Conservation (phyloP, 345 rosid genomes). For the Corchorus capsularis region DNA sequence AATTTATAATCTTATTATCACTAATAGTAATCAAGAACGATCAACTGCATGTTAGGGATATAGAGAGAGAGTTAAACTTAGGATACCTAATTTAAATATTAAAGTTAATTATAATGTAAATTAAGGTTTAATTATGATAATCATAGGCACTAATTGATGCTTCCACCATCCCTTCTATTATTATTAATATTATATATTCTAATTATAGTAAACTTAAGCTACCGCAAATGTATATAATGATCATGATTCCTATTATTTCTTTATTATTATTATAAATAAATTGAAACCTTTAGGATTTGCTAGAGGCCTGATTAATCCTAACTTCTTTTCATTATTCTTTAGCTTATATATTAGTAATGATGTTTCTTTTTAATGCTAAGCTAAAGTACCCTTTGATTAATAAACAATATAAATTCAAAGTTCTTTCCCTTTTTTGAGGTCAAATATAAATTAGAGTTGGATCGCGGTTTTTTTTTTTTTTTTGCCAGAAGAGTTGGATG, state of each 20-base stretch:
- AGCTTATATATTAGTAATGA: not conserved
- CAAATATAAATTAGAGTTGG: too few relatives aligned
- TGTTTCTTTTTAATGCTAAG: not conserved
- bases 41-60: not conserved
- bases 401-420: not conserved
- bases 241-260: not conserved
- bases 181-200: too few relatives aligned
- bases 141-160: conserved; percentile 2
- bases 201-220: not conserved
- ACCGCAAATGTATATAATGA: not conserved
- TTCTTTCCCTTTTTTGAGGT: too few relatives aligned
- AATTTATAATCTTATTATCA: too few relatives aligned
- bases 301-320: not conserved
- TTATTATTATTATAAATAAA: not conserved
- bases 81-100: not conserved
- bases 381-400: not conserved
- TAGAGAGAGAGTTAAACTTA: not conserved
- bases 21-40: too few relatives aligned
- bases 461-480: too few relatives aligned
- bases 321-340: not conserved
- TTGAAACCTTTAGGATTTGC: not conserved
- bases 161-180: not conserved
- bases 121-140: conserved; percentile 11
- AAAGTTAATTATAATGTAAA: not conserved
- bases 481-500: too few relatives aligned